phyloP scores from a whole-genome alignment of 2,329 filamentous ascomycete genomes.

The Hypoxylon sp. region DNA sequence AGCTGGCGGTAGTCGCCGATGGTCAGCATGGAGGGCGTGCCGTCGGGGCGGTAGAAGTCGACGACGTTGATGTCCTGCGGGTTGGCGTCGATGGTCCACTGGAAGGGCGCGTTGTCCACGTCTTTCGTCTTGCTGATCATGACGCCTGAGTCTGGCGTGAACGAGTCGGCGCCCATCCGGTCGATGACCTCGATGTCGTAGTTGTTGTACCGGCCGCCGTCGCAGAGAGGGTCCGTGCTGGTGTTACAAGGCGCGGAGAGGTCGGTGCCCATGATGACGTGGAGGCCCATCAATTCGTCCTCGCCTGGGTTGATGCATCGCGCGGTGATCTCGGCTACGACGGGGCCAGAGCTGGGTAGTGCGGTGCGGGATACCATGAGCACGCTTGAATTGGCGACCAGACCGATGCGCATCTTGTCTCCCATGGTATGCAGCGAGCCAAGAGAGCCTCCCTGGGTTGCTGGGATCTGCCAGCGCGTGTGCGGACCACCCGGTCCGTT shows the following conservation, averaged over 20 bases:
- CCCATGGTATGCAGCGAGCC: conserved; percentile 68
- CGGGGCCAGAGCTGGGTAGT: conserved; percentile 60
- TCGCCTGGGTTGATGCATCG: conserved; percentile 60
- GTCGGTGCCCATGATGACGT: conserved; percentile 62
- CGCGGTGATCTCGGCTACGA: conserved; percentile 64
- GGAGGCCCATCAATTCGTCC: conserved; percentile 62
- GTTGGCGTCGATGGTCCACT: conserved; percentile 69
- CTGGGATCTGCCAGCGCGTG: conserved; percentile 66
- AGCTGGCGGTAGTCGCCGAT: conserved; percentile 69
- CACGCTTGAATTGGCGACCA: conserved; percentile 61
- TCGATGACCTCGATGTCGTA: conserved; percentile 69
- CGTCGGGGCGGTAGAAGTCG: conserved; percentile 66
- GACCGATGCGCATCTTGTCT: conserved; percentile 67
- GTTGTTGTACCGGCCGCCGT: conserved; percentile 65
- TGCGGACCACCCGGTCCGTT: conserved; percentile 69
- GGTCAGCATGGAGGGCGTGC: conserved; percentile 62
- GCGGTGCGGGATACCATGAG: conserved; percentile 61
- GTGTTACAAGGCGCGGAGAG: conserved; percentile 61
- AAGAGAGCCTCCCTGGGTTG: conserved; percentile 63
- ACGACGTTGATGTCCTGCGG: conserved; percentile 66
- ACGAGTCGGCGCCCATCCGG: conserved; percentile 68
- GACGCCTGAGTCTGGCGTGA: conserved; percentile 66
- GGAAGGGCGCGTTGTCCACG: conserved; percentile 61
- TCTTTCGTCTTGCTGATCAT: conserved; percentile 69
- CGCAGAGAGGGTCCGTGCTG: conserved; percentile 62